Percentiles rank a stretch among this genome's conserved stretches.
These are phyloP conservation scores for Coemansia sp. DNA, from an alignment of 192 early-diverging fungal genomes.

Conservation along the genomic window DNA sequence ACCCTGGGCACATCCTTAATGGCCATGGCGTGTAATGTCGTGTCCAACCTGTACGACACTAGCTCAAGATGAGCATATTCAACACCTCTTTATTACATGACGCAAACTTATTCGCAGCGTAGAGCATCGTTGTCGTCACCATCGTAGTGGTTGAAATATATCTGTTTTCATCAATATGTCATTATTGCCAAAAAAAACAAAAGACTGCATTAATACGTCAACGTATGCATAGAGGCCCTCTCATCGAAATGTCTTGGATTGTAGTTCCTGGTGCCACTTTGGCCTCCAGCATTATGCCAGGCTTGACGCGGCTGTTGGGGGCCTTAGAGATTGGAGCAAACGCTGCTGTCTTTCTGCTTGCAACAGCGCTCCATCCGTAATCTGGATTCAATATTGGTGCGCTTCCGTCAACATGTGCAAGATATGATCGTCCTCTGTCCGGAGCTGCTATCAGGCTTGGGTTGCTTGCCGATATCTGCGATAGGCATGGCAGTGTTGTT, in stretches of 20 bases:
- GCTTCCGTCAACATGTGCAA: slow-evolving; percentile 34
- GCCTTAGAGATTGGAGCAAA: not conserved
- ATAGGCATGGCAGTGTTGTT: slow-evolving; percentile 21
- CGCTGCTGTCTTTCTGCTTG: not conserved
- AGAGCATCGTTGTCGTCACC: no score
- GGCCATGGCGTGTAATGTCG: no score
- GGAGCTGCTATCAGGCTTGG: slow-evolving; percentile 9
- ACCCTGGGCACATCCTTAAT: no score
- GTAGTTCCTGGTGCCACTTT: not conserved
- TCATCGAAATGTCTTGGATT: no score
- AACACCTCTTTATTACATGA: no score
- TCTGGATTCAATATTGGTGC: slow-evolving; percentile 43
- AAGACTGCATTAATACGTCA: not conserved
- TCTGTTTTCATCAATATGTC: no score
- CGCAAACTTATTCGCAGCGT: no score
- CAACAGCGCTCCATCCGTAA: slow-evolving; percentile 32
- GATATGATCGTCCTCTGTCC: slow-evolving; percentile 11
- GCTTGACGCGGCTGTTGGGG: not conserved
- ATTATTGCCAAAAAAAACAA: no score
- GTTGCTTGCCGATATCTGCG: slow-evolving; percentile 19
- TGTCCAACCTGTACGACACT: no score
- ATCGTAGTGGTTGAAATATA: no score
- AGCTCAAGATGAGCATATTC: no score
- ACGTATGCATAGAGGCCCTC: not conserved
- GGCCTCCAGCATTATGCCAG: not conserved